Percentiles rank a stretch among this genome's conserved stretches.
Evolutionary conservation across 805 yeast genomes (phyloP).

Genomic region (Starmerella bacillaris): DNA sequence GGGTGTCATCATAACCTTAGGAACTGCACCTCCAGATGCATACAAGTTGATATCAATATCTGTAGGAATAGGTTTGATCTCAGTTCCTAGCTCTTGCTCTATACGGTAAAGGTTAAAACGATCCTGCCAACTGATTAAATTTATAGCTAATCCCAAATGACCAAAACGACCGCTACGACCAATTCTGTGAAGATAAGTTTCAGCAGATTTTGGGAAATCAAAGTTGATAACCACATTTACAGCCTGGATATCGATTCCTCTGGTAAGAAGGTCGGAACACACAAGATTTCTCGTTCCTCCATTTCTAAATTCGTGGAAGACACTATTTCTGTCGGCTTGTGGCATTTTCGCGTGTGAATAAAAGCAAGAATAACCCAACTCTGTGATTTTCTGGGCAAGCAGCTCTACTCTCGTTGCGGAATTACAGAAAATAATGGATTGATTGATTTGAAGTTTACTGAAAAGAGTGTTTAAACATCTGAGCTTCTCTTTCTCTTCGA

Average conservation of each 20-base stretch:
- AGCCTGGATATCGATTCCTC: conserved; percentile 98
- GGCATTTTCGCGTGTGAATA: conserved; percentile 97
- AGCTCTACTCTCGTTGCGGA: conserved; percentile 92
- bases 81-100: conserved; percentile 94
- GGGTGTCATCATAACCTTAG: conserved; percentile 1
- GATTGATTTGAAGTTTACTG: conserved; percentile 86
- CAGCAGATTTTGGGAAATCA: conserved; percentile 96
- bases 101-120: conserved; percentile 83
- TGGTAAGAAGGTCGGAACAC: conserved; percentile 85
- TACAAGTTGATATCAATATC: conserved; percentile 74
- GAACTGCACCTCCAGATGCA: conserved; percentile 33
- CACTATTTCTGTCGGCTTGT: conserved; percentile 90
- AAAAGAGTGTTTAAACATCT: conserved; percentile 91
- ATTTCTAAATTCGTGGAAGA: conserved; percentile 95
- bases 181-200: conserved; percentile 91
- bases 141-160: conserved; percentile 92
- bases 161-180: conserved; percentile 99
- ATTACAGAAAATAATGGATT: conserved; percentile 91
- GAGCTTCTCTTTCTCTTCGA: conserved; percentile 87
- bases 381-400: conserved; percentile 88
- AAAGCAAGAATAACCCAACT: conserved; percentile 88
- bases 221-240: conserved; percentile 95
- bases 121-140: conserved; percentile 91
- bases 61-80: conserved; percentile 92
- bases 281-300: conserved; percentile 95